Base-by-base conservation (phyloP, 2,329 filamentous ascomycete genomes). In the Graphiopsis chlorocephala region DNA sequence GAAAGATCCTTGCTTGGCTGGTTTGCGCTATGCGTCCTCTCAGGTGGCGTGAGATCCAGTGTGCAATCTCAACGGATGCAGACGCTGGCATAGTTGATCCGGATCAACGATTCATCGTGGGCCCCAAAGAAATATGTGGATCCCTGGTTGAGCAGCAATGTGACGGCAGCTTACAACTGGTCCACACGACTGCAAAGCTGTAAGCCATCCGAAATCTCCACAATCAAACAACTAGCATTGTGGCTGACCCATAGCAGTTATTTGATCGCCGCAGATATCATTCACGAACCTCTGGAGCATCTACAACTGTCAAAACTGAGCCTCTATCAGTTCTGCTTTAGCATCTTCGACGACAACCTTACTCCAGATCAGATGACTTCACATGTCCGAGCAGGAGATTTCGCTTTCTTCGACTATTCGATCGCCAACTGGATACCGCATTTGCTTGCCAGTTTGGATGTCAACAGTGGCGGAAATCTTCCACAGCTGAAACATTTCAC, bases 41-140 rank as follows among this genome's bases (percentile, higher is more conserved):
- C 20, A 64, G 59, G 38, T 67, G 65, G 65, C 63, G 63, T 17
- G 65, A 67, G 50, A 45, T 67, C n/a, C 62, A 65, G 31, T 50
- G 47, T 33, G 48, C 59, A 3, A 23, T 62, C n/a, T 62, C 63
- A 26, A 63, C 65, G 1, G 62, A 67, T 52, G 6, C 53, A 33
- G 50, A 62, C 10, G 7, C 6, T 12, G 33, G 58, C 6, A 45
- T 26, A 15, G 50, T 61, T 35, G 38, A 67, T 25, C 57, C 56
- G n/a, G 2, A 45, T 8, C 7, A 29, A 7, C 62, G 59, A 25
- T 28, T 42, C 15, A n/a, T 63, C 20, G 14, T 38, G 11, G 60
- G 61, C 33, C 28, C 53, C 2, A 67, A 67, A 48, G 26, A 52
- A 7, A 52, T 67, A 20, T 67, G 59, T n/a, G 64, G 63, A 28